These are phyloP conservation scores for Omphalea diandra DNA, from an alignment of 441 rosid genomes.

Conservation along the genomic window DNA sequence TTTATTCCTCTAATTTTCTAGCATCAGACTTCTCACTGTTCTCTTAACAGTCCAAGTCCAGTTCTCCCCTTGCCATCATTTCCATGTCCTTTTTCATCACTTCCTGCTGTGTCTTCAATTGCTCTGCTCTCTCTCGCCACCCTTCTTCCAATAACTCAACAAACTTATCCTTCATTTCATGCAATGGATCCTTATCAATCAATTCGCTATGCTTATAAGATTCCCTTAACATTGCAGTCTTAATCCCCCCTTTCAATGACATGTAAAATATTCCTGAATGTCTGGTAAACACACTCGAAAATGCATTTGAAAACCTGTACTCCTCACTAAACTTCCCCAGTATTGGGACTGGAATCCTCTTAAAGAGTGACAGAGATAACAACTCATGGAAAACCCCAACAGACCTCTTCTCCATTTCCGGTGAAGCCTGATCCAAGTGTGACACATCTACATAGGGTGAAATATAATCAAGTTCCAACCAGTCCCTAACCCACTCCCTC, in stretches of 20 bases:
- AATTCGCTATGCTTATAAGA: constrained; percentile 59
- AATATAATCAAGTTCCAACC: too few relatives aligned
- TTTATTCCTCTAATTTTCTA: not conserved
- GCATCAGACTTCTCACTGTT: constrained; percentile 14
- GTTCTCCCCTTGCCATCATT: constrained; percentile 30
- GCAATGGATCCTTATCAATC: constrained; percentile 67
- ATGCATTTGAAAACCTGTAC: constrained; percentile 72
- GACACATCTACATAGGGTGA: constrained; percentile 73
- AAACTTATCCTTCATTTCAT: constrained; percentile 69
- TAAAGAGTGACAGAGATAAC: constrained; percentile 66
- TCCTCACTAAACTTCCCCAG: constrained; percentile 78
- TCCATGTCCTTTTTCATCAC: constrained; percentile 44
- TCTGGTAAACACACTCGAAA: constrained; percentile 72
- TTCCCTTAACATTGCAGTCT: constrained; percentile 77
- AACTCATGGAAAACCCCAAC: constrained; percentile 81
- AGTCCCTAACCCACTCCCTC: constrained; percentile 91
- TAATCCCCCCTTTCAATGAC: constrained; percentile 78
- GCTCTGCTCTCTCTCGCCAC: constrained; percentile 56
- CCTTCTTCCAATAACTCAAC: constrained; percentile 58
- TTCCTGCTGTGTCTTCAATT: constrained; percentile 37
- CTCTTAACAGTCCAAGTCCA: constrained; percentile 23
- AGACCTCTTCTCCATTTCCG: constrained; percentile 86
- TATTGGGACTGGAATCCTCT: constrained; percentile 79
- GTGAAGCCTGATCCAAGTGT: constrained; percentile 61
- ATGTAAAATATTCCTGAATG: constrained; percentile 89